Evolutionary conservation across 2,329 filamentous ascomycete genomes (phyloP).

Genomic region (Malbranchea cinnamomea): DNA sequence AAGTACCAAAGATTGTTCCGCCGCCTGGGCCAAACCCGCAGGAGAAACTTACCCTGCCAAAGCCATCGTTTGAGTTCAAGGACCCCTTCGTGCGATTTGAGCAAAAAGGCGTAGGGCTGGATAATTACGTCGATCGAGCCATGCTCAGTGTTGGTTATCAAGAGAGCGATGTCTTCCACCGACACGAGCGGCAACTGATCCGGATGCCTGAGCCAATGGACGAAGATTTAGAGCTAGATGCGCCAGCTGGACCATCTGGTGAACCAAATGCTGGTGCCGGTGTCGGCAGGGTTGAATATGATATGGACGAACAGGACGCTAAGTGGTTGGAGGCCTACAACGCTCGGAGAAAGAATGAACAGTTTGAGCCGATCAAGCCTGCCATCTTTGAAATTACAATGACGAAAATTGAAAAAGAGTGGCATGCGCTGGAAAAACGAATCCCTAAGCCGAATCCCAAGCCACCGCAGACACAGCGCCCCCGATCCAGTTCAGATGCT

Average conservation of each 20-base stretch:
- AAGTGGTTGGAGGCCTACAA: slow-evolving; percentile 89
- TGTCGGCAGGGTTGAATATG: slow-evolving; percentile 84
- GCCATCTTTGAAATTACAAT: slow-evolving; percentile 96
- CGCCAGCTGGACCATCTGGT: slow-evolving; percentile 42
- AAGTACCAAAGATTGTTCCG: slow-evolving; percentile 36
- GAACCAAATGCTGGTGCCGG: slow-evolving; percentile 38
- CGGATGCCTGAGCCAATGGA: slow-evolving; percentile 46
- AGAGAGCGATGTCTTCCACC: slow-evolving; percentile 77
- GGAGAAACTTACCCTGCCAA: slow-evolving; percentile 34
- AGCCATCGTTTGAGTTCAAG: slow-evolving; percentile 31
- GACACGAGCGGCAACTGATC: slow-evolving; percentile 57
- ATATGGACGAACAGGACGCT: slow-evolving; percentile 99
- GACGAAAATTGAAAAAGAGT: slow-evolving; percentile 98
- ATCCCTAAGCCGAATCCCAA: slow-evolving; percentile 97
- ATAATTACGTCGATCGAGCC: slow-evolving; percentile 85
- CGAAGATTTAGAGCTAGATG: slow-evolving; percentile 44
- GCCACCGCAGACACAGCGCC: slow-evolving; percentile 83
- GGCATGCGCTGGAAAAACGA: slow-evolving; percentile 87
- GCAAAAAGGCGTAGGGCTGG: slow-evolving; percentile 68
- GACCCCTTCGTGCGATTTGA: slow-evolving; percentile 43
- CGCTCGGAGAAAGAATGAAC: slow-evolving; percentile 53
- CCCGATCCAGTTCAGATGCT: slow-evolving; percentile 81
- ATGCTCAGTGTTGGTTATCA: slow-evolving; percentile 96
- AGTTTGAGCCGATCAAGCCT: slow-evolving; percentile 71
- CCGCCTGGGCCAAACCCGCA: slow-evolving; percentile 35